Base-by-base conservation (phyloP, 2,329 filamentous ascomycete species). In the Drechslerella dactyloides region DNA sequence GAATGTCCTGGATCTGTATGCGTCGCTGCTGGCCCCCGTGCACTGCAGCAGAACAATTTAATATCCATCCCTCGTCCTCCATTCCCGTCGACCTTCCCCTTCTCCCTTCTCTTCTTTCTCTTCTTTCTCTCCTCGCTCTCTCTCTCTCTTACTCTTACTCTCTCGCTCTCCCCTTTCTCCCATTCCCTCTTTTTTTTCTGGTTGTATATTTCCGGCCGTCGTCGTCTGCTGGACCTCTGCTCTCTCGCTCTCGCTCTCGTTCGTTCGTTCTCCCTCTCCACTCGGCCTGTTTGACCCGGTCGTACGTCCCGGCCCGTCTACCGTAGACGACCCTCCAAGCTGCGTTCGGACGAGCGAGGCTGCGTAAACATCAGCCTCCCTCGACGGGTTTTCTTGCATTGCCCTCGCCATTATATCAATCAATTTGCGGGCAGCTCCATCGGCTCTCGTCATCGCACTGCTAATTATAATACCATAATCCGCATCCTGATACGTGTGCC, bases 41-140 rank as follows among this genome's bases (percentile, higher is more conserved):
- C 37, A 15, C 37, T 33, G 27, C 27, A 33, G 27, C 27, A 33
- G 27, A 42, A 42, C 15, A 42, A 42, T 42, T 42, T 42, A 42
- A 42, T 42, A 13, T 42, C 37, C 37, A 42, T 42, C 37, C 37
- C 37, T 42, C 37, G 37, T 42, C 37, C 37, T 42, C 37, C 37
- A 42, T 42, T 42, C 37, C n/a, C 37, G 37, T 42, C 37, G 37
- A 42, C 37, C 37, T 42, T 42, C 50, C n/a, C n/a, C 24, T 53
- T 53, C 23, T 24, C 17, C n/a, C 24, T 33, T 24, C 50, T 33
- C 24, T 33, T 17, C 24, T 13, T 42, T 44, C n/a, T 57, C 35
- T n/a, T n/a, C n/a, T n/a, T n/a, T n/a, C n/a, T 44, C 35, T 30
- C 54, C 33, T 44, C 35, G 15, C 40, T 48, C 35, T 33, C 23